Base-by-base conservation (phyloP, 1,139 yeast species). In the Debaryomyces psychrophilus region DNA sequence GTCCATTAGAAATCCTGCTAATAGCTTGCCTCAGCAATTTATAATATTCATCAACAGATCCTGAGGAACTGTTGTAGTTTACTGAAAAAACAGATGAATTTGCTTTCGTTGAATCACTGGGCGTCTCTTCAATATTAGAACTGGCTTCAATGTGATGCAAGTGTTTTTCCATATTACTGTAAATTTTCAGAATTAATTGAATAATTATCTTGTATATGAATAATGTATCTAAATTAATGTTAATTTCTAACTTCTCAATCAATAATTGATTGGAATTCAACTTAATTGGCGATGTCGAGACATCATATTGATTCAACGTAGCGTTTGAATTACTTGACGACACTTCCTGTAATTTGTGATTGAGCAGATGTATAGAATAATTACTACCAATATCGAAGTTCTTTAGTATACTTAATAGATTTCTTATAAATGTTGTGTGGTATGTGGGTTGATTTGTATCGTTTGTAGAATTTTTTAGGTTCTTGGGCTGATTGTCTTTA, bases 231-330 rank as follows among this genome's bases (percentile, higher is more conserved):
- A 75, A 61, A 23, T 64, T 59, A 42, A 75, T 74, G 50, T 74
- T 75, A 41, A 75, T 73, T 50, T 75, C 80, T 42, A 75, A 58
- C 55, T 74, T 75, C 51, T 75, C 80, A 33, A 75, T 73, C 40
- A 73, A 62, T 42, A 75, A 61, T 49, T 75, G 80, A 40, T 67
- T 67, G 9, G 78, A 69, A 48, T 63, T 71, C 45, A 75, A 59
- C 49, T 68, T 69, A 37, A 74, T 73, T 11, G 80, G 80, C 12
- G 77, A 71, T 14, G 58, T 54, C 12, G 48, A 43, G 4, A 50
- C 37, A 31, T 51, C 48, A 20, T 46, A 12, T 42, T 55, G 60
- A 45, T 48, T 53, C 34, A 57, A 35, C 14, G 62, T 55, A 18
- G 58, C 31, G 20, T 35, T 22, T 43, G 46, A 50, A 43, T 44